These are phyloP conservation scores for Thuidium tamariscinum DNA, from an alignment of 225 moss, liverwort and hornwort genomes.

Conservation along the genomic window DNA sequence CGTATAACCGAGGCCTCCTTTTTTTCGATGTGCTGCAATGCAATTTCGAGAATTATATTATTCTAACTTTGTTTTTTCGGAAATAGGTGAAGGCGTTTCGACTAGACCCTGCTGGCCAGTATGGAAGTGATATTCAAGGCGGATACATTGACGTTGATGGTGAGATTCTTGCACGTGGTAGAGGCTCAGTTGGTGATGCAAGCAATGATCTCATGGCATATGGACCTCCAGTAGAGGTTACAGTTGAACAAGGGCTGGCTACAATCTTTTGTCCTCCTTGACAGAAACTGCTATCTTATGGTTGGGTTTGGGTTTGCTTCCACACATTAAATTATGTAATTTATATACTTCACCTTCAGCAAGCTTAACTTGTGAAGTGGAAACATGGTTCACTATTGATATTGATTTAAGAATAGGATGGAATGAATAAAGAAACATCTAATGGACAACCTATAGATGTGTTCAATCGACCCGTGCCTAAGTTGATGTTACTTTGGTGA, in stretches of 20 bases:
- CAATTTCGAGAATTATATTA: neutral
- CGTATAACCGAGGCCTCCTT: neutral
- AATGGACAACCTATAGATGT: neutral
- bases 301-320: neutral
- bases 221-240: slow-evolving; percentile 66
- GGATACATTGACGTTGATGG: slow-evolving; percentile 88
- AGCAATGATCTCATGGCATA: slow-evolving; percentile 78
- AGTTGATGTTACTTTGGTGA: neutral
- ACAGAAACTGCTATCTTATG: neutral
- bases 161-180: slow-evolving; percentile 69
- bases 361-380: neutral
- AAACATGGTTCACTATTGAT: neutral
- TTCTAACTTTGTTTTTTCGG: neutral
- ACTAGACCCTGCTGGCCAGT: slow-evolving; percentile 53
- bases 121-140: slow-evolving; percentile 54
- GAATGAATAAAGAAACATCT: neutral
- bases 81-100: slow-evolving; percentile 79
- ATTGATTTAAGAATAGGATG: neutral
- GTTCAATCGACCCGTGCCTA: neutral
- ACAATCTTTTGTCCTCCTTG: slow-evolving; percentile 70
- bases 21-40: neutral
- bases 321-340: neutral
- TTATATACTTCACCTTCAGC: neutral
- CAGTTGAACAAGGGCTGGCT: slow-evolving; percentile 66
- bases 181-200: slow-evolving; percentile 57